These are phyloP conservation scores for Byssothecium circinans DNA, from an alignment of 2,329 filamentous ascomycete genomes.

Conservation along the genomic window DNA sequence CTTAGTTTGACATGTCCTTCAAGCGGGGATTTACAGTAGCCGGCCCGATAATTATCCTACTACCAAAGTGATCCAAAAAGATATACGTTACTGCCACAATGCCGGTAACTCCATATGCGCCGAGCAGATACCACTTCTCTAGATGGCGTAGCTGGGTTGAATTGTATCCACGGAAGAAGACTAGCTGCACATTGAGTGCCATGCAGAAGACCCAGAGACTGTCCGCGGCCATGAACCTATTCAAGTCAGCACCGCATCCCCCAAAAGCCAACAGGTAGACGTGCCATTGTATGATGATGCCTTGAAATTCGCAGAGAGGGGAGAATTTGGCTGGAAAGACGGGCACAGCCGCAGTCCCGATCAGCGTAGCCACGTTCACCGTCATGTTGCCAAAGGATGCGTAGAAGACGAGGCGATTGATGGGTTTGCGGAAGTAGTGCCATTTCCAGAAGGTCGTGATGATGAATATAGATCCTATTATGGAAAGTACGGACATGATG, in stretches of 20 bases:
- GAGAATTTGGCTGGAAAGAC: constrained; percentile 39
- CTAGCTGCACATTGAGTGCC: constrained; percentile 81
- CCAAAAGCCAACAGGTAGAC: constrained; percentile 30
- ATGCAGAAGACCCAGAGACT: constrained; percentile 76
- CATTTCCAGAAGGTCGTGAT: constrained; percentile 71
- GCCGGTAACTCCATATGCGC: constrained; percentile 74
- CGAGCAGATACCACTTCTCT: constrained; percentile 69
- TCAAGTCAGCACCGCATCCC: constrained; percentile 18
- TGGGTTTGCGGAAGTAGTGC: constrained; percentile 76
- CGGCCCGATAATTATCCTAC: constrained; percentile 69
- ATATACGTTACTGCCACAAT: constrained; percentile 69
- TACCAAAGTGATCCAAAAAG: constrained; percentile 58
- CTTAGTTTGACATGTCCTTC: not conserved
- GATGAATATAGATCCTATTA: constrained; percentile 71
- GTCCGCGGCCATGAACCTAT: constrained; percentile 76
- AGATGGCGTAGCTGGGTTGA: constrained; percentile 64
- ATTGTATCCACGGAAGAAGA: constrained; percentile 75
- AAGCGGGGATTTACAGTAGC: constrained; percentile 56
- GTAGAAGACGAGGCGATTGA: constrained; percentile 83
- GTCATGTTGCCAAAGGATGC: constrained; percentile 80
- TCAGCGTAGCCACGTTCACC: constrained; percentile 74
- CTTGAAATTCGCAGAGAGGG: constrained; percentile 74
- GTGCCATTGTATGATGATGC: constrained; percentile 79
- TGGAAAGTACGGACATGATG: constrained; percentile 68
- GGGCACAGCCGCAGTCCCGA: constrained; percentile 64